Base-by-base conservation (phyloP, 257 asterid species). In the Prunella vulgaris region DNA sequence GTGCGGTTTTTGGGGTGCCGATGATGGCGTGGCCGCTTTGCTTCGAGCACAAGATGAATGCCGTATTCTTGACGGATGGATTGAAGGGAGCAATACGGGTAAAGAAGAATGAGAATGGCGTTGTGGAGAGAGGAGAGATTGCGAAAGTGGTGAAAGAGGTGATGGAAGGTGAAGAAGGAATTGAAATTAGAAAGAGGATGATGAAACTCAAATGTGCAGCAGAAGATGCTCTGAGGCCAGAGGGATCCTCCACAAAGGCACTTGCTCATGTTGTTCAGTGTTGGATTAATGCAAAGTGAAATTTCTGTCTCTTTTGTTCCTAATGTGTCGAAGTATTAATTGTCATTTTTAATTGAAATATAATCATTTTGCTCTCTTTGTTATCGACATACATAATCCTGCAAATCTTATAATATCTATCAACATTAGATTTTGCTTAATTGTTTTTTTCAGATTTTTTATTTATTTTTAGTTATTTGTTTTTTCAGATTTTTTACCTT, bases 11-110 rank as follows among this genome's bases (percentile, higher is more conserved):
- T 21, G 76, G 80, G 8, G 57, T 69, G 76, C 80, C 76, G 6
- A 0, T 57, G 44, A 42, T 76, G 7, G 80, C 72, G 0, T 63
- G 80, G 75, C 80, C 80, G 35, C 68, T 76, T n/a, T 60, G 51
- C 35, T 68, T 68, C 49, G 78, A 77, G 54, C 81, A 77, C 0
- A 72, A 53, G 46, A 17, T 72, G 72, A 77, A 58, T n/a, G 77
- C 77, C 0, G 66, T 54, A 0, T 27, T 68, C 12, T 10, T 75
- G 66, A 52, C 66, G 8, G 75, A 75, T 0, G 74, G 75, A 2
- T 21, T 68, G 70, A 68, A 68, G 67, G 67, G 21, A 3, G 79
- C 71, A 3, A 61, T 68, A 0, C 18, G 72, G 5, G 74, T 66
- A 12, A 38, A 33, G 21, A 54, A 38, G 61, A 68, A 61, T 53